Evolutionary conservation across 2,329 filamentous ascomycete species (phyloP), one percentile per base, ranked within the genome.

Genomic region (Cladorrhinum sp.): DNA sequence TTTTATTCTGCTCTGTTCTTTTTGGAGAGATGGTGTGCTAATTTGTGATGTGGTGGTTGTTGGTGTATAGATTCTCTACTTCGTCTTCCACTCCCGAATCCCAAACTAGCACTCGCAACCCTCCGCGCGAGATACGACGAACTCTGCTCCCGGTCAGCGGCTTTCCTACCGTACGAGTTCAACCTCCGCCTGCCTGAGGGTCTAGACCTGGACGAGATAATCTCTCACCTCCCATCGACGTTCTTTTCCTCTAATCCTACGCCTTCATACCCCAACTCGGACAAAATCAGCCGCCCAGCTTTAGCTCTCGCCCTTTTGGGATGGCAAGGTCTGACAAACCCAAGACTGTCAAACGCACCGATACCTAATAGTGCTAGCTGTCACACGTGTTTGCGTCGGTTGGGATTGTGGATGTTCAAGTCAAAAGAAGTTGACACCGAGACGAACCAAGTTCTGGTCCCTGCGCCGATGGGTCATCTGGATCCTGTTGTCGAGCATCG

Each of bases 391-490:
- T 90, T 96, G 70, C 87, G 95, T 62, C 86, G 93, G 1, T 80
- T 98, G 0, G 95, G 95, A 0, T 80, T 99, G 1, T 99, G 95
- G 95, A 89, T 99, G 79, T 98, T 96, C 73, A 89, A 87, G 70
- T 88, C 87, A 73, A 92, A 88, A 73, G 84, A 85, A 68, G 82
- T 89, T 28, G 82, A 85, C 61, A 76, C 78, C 1, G 74, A 76
- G 16, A 80, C 80, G 0, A 74, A 80, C 36, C 70, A 77, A 36
- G 76, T 86, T 9, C 73, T 87, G 10, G 79, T 83, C 3, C 81
- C 83, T 1, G 83, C 86, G 2, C 82, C 83, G 1, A 87, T 90
- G 80, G 82, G 85, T 66, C 79, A 84, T 59, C 80, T 95, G 1
- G 87, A 94, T 69, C 85, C 86, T 3, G 75, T 88, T 1, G 81